Evolutionary conservation across 1,284 basidiomycete species (phyloP), one percentile per base, ranked within the genome.

Genomic region (Malassezia japonica): DNA sequence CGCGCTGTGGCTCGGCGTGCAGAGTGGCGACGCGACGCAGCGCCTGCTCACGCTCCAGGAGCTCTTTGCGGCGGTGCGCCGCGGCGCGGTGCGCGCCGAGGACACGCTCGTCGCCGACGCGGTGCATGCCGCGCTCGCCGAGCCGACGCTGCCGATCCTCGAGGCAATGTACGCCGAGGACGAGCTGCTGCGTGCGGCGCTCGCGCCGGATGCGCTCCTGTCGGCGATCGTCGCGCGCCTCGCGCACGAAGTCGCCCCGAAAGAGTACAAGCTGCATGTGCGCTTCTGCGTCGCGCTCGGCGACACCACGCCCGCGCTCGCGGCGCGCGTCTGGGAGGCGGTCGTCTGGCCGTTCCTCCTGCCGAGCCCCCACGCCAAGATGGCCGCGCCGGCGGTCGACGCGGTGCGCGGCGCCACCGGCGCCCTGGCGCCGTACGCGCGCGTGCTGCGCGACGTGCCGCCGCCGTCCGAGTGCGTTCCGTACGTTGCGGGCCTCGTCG

Each of bases 1-100:
- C n/a, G 54, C 62, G 9, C 49, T 65, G 15, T 70, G 64, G 63
- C 61, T 70, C 38, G 63, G 60, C 9, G 57, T 70, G 31, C 62
- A 70, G 46, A 57, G 59, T 20, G 51, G 60, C 20, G 62, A 65
- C 24, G 47, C 56, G 7, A 53, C 59, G 21, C 57, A 62, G 40
- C 58, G 61, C 12, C 44, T 45, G 2, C 45, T 65, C 9, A 58
- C 67, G 0, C 56, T 70, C 32, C 39, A 54, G 34, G 55, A 63
- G 47, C 56, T 69, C 4, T 38, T 60, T 27, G 42, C 45, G 32
- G 56, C 61, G 10, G 51, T 69, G 42, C 36, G 37, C 2, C 37
- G 39, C 1, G 56, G 52, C 7, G 43, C 52, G 7, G 47, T 60
- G 8, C 42, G 49, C 9, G 46, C 56, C 1, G 43, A 60, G 1